Percentiles rank a stretch among this genome's conserved stretches.
Conservation (phyloP, 257 asterid species). For the Prunella vulgaris region DNA sequence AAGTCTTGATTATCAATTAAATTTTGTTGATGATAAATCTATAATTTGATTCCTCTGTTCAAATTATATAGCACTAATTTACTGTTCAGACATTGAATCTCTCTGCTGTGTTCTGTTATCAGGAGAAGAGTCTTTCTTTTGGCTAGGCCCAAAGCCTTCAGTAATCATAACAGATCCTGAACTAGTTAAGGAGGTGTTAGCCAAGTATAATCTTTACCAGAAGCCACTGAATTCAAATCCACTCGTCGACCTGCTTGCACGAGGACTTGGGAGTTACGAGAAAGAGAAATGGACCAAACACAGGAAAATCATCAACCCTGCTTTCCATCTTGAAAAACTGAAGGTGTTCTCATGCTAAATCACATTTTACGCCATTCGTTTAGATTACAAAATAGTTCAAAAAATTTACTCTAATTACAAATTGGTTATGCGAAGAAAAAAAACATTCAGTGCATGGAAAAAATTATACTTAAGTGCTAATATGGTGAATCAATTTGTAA, state of each 20-base stretch:
- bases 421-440: too few relatives aligned
- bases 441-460: too few relatives aligned
- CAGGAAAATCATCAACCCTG: constrained; percentile 40
- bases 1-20: neutral
- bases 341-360: constrained; percentile 22
- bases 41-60: neutral
- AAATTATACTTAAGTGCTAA: too few relatives aligned
- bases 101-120: neutral
- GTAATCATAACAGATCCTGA: constrained; percentile 38
- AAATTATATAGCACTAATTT: neutral
- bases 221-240: constrained; percentile 28
- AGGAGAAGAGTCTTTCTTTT: constrained; percentile 42
- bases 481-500: too few relatives aligned
- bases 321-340: constrained; percentile 25
- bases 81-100: too few relatives aligned
- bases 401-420: too few relatives aligned
- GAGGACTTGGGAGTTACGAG: constrained; percentile 14
- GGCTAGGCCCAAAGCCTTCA: constrained; percentile 56
- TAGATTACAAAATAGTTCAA: too few relatives aligned
- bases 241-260: neutral
- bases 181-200: constrained; percentile 39
- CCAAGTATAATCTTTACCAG: constrained; percentile 25
- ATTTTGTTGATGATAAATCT: too few relatives aligned
- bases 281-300: constrained; percentile 53
- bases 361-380: too few relatives aligned